These are phyloP conservation scores for Melanomma pulvis-pyrius DNA, from an alignment of 495 filamentous ascomycete species.

Conservation along the genomic window DNA sequence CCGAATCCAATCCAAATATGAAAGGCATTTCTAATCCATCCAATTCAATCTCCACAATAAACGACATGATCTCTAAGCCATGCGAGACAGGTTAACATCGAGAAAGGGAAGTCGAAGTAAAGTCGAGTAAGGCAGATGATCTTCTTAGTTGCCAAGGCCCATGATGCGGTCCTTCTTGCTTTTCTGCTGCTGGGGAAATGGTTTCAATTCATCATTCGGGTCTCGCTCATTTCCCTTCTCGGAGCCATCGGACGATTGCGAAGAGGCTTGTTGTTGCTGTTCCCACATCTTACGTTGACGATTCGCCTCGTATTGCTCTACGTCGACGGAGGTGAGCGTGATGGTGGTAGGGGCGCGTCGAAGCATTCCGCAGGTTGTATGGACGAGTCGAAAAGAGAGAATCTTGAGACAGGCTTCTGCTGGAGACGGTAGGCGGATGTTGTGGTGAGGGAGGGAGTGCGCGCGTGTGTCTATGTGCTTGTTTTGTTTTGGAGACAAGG, in stretches of 20 bases:
- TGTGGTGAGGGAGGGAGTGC: not conserved
- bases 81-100: not conserved
- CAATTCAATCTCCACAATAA: too few species aligned
- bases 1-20: too few species aligned
- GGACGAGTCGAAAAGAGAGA: not conserved
- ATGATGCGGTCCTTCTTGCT: conserved; percentile 24
- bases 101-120: not conserved
- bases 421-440: not conserved
- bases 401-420: not conserved
- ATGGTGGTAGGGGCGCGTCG: conserved; percentile 34
- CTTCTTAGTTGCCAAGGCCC: conserved; percentile 5
- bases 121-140: not conserved
- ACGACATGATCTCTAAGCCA: too few species aligned
- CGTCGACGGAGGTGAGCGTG: conserved; percentile 26
- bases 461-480: not conserved
- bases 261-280: conserved; percentile 13
- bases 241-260: conserved; percentile 5
- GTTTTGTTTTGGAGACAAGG: not conserved
- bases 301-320: conserved; percentile 28
- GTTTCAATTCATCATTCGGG: not conserved
- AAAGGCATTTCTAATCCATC: too few species aligned
- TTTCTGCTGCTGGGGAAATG: conserved; percentile 1
- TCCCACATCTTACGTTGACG: conserved; percentile 27
- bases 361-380: conserved; percentile 24
- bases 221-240: conserved; percentile 4